Base-by-base conservation (phyloP, 2,329 filamentous ascomycete species). In the Canariomyces notabilis region DNA sequence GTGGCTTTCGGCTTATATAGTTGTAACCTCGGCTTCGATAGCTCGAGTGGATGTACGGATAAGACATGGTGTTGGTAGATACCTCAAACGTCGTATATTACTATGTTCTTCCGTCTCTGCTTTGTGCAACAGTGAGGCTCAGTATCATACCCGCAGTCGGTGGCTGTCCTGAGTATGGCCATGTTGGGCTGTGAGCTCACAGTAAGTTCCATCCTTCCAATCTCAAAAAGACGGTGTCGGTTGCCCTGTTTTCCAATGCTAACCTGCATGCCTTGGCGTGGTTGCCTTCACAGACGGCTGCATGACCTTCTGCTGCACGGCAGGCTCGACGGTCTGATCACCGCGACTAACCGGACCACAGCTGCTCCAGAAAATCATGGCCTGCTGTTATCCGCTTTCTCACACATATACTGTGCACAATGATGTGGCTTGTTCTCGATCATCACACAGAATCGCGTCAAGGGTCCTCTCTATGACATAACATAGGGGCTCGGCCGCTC, bases 391-490 rank as follows among this genome's bases (percentile, higher is more conserved):
- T 35, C 21, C 16, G 8, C 9, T 3, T 8, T 9, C 26, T 29
- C 14, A 12, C 14, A 8, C 7, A 29, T 29, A 8, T 4, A 9
- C 26, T 3, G 4, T 29, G 26, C 22, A 29, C 39, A 37, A 45
- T 40, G 43, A 19, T 46, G 43, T 22, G 12, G 37, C 6, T 26
- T 7, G 19, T 21, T 16, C 8, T 22, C 32, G 37, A 40, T 46
- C 43, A 31, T 21, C 37, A 31, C 2, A 1, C 3, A 19, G 29
- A 16, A 29, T 12, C 26, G 19, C 26, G 22, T 35, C 36, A 40
- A 16, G 35, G 32, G 32, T 34, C 44, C 22, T 32, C 22, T 42
- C 32, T 4, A 46, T 46, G 44, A 46, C 44, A 46, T 41, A 40
- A 26, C 9, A 12, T 5, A 29, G 6, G 15, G 11, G 31, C 16